Conservation (phyloP, 2,329 filamentous ascomycete genomes). For the Cephalotrichum gorgonifer region DNA sequence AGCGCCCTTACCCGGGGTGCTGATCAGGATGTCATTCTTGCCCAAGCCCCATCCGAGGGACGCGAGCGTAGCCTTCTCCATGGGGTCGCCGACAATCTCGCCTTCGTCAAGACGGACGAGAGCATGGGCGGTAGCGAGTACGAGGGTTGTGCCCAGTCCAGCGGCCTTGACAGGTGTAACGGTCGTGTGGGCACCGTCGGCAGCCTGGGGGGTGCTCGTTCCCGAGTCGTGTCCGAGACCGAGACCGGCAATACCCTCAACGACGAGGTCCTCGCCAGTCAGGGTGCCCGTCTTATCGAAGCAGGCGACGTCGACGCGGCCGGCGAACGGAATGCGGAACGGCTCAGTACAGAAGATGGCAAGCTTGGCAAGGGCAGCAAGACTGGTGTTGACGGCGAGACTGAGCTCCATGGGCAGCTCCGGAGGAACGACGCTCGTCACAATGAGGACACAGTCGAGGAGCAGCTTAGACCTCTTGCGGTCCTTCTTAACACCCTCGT, state of each 20-base stretch:
- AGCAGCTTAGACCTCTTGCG: conserved; percentile 96
- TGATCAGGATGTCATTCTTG: conserved; percentile 72
- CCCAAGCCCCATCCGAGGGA: conserved; percentile 92
- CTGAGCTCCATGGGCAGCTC: conserved; percentile 97
- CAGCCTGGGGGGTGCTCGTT: conserved; percentile 54
- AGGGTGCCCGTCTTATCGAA: conserved; percentile 98
- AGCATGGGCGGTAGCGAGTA: conserved; percentile 89
- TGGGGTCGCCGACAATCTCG: conserved; percentile 93
- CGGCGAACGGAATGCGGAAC: conserved; percentile 94
- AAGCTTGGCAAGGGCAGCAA: conserved; percentile 86
- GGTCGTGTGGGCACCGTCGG: conserved; percentile 73
- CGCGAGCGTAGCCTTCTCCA: conserved; percentile 91
- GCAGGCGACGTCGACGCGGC: conserved; percentile 90
- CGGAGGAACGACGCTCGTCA: conserved; percentile 96
- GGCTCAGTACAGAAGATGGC: conserved; percentile 99
- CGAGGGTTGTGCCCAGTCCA: conserved; percentile 75
- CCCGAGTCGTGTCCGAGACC: conserved; percentile 55
- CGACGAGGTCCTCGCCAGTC: conserved; percentile 91
- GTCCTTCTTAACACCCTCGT: conserved; percentile 87
- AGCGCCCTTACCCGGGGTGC: conserved; percentile 43
- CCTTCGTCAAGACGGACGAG: conserved; percentile 94
- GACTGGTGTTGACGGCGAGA: conserved; percentile 92
- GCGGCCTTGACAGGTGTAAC: conserved; percentile 62
- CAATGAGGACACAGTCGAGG: conserved; percentile 92
- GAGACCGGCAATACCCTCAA: conserved; percentile 91